phyloP scores from a whole-genome alignment of 306 rosid genomes.

The Arachis hypogaea region DNA sequence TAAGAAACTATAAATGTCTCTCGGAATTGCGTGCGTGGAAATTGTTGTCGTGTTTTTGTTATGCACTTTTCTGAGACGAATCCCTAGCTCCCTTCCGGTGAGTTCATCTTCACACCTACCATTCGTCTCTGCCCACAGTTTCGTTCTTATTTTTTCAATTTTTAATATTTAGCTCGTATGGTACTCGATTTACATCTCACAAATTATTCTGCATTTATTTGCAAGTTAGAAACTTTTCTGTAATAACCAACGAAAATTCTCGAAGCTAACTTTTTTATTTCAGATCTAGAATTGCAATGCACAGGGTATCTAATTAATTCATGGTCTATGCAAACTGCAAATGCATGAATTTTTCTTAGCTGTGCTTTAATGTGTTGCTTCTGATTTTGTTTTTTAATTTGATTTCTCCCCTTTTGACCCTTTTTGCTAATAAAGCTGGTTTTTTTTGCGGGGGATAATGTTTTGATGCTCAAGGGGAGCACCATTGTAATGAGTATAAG shows the following conservation, averaged over 20 bases:
- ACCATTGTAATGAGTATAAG: too few relatives aligned
- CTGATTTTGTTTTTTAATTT: constrained; percentile 16
- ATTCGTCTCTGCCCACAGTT: neutral
- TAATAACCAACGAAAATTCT: too few relatives aligned
- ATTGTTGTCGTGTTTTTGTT: neutral
- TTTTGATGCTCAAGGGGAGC: too few relatives aligned
- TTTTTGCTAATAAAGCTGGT: neutral
- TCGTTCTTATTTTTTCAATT: neutral
- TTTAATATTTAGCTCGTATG: neutral
- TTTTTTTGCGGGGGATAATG: neutral
- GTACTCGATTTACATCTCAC: neutral
- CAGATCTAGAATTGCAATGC: constrained; percentile 34
- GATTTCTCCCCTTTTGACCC: constrained; percentile 2
- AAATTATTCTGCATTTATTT: too few relatives aligned
- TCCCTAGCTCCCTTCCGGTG: constrained; percentile 29
- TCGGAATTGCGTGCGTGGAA: neutral
- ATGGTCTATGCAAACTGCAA: neutral
- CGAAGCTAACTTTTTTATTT: neutral
- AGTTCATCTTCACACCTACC: neutral
- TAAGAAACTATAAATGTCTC: constrained; percentile 25
- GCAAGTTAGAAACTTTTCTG: too few relatives aligned
- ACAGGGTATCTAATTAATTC: neutral
- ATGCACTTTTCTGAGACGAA: constrained; percentile 9
- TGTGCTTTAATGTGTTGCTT: constrained; percentile 20
- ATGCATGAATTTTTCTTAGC: neutral